These are phyloP conservation scores for Fusarium nisikadoi DNA, from an alignment of 2,329 filamentous ascomycete species.

Conservation along the genomic window DNA sequence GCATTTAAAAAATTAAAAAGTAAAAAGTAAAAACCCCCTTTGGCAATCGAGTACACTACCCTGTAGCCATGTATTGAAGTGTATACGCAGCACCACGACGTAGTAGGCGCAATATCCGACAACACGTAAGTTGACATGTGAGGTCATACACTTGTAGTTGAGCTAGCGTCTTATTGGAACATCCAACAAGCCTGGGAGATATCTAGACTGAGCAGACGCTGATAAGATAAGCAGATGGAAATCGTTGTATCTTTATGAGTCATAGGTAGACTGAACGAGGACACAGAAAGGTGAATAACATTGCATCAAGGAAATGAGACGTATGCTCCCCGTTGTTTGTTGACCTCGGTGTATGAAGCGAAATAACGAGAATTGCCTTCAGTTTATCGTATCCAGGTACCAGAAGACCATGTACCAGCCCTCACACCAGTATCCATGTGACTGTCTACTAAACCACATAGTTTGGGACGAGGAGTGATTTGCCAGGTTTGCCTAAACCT, in stretches of 20 bases:
- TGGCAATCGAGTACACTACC: not conserved
- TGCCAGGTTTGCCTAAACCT: not conserved
- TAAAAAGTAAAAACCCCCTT: too few relatives aligned
- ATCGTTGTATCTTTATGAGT: not conserved
- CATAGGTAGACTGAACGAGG: not conserved
- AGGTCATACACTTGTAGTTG: not conserved
- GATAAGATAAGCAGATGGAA: not conserved
- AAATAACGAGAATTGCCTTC: not conserved
- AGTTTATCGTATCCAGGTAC: not conserved
- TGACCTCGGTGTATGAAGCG: not conserved
- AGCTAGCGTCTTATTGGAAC: not conserved
- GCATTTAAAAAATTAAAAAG: too few relatives aligned
- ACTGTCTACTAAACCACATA: not conserved
- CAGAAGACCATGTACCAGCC: not conserved
- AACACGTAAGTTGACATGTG: not conserved
- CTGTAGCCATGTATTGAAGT: not conserved
- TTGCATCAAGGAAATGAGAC: too few relatives aligned
- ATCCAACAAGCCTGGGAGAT: not conserved
- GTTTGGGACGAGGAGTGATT: not conserved
- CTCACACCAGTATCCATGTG: not conserved
- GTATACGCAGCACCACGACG: not conserved
- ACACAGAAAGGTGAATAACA: too few relatives aligned
- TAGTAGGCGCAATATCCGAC: not conserved
- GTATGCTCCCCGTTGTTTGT: too few relatives aligned
- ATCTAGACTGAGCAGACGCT: not conserved